Conservation (phyloP, 306 rosid genomes). For the Oemleria cerasiformis region DNA sequence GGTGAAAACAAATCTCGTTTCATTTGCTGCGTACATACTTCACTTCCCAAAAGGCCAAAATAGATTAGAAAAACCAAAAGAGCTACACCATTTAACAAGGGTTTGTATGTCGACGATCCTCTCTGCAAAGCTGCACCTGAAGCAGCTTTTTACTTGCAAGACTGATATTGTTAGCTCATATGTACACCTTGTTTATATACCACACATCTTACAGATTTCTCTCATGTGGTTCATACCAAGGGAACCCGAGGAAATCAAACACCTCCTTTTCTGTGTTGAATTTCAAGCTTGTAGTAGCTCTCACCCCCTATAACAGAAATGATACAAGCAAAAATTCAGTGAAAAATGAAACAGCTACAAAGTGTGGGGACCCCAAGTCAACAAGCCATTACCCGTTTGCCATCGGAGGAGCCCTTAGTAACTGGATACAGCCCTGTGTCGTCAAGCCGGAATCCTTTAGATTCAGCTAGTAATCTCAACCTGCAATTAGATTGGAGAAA, state of each 20-base stretch:
- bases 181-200: conserved; percentile 5
- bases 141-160: background rate
- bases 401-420: conserved; percentile 49
- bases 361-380: background rate
- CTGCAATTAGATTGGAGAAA: conserved; percentile 37
- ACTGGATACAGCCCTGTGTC: conserved; percentile 86
- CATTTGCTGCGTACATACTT: too few species aligned
- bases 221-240: conserved; percentile 84
- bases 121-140: background rate
- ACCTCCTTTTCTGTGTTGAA: conserved; percentile 70
- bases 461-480: conserved; percentile 79
- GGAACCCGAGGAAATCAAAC: conserved; percentile 78
- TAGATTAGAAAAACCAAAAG: background rate
- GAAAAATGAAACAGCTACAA: conserved; percentile 5
- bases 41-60: background rate
- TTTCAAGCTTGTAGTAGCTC: conserved; percentile 69
- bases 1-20: too few species aligned
- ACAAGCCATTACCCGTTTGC: conserved; percentile 57
- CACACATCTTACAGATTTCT: conserved; percentile 62
- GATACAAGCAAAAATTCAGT: background rate
- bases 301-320: conserved; percentile 55
- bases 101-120: background rate
- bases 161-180: conserved; percentile 1
- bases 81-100: background rate
- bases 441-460: conserved; percentile 89